phyloP scores from a whole-genome alignment of 2,329 filamentous ascomycete genomes.

The Alternaria gaisen region DNA sequence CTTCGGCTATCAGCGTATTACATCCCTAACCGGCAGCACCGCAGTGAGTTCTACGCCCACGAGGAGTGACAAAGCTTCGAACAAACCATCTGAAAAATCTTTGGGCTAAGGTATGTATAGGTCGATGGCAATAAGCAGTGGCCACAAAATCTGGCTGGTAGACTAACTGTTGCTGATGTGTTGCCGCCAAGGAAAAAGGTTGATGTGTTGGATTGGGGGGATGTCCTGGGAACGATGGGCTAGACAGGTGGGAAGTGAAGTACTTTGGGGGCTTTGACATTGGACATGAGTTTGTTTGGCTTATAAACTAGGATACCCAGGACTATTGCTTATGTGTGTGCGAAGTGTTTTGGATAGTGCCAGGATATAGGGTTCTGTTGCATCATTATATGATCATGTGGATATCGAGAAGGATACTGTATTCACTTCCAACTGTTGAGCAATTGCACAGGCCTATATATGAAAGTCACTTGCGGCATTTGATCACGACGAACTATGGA shows the following conservation, averaged over 20 bases:
- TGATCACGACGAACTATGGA: neutral
- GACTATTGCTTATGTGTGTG: neutral
- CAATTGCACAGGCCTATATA: neutral
- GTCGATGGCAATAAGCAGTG: slow-evolving; percentile 23
- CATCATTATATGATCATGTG: neutral
- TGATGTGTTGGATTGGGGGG: slow-evolving; percentile 30
- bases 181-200: slow-evolving; percentile 19
- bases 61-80: neutral
- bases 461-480: neutral
- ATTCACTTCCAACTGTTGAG: neutral
- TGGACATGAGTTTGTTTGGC: neutral
- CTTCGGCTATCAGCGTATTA: slow-evolving; percentile 21
- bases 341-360: neutral
- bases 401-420: neutral
- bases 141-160: slow-evolving; percentile 26
- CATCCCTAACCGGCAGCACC: slow-evolving; percentile 31
- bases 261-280: neutral
- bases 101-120: slow-evolving; percentile 24
- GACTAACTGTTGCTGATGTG: slow-evolving; percentile 23
- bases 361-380: too few relatives aligned
- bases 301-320: neutral
- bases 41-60: slow-evolving; percentile 27
- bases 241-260: neutral
- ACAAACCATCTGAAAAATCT: neutral
- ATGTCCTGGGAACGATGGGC: slow-evolving; percentile 17